Percentiles rank a stretch among this genome's conserved stretches.
These are phyloP conservation scores for Escallonia herrerae DNA, from an alignment of 129 eudicot species.

Conservation along the genomic window DNA sequence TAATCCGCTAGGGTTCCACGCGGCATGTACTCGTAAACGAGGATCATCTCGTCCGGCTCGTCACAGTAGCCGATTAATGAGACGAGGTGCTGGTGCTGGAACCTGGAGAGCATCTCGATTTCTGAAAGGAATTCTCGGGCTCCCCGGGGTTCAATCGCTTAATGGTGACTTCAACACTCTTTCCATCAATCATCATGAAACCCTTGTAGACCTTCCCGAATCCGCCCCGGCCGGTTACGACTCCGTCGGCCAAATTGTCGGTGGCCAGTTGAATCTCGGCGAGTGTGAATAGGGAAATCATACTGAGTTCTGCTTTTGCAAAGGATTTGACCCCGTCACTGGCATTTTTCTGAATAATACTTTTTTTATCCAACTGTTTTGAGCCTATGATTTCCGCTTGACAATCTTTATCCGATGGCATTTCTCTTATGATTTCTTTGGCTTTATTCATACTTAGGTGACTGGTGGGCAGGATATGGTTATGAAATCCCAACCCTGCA, in stretches of 20 bases:
- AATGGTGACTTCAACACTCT: conserved; percentile 22
- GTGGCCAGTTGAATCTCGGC: conserved; percentile 30
- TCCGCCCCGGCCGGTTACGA: conserved; percentile 32
- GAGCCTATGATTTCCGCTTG: too few relatives aligned
- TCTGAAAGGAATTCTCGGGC: conserved; percentile 29
- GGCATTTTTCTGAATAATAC: too few relatives aligned
- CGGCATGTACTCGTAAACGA: conserved; percentile 31
- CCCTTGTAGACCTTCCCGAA: conserved; percentile 37
- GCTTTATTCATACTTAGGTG: too few relatives aligned
- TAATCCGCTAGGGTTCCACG: conserved; percentile 31
- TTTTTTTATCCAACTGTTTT: too few relatives aligned
- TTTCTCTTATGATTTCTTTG: too few relatives aligned
- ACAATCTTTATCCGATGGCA: too few relatives aligned
- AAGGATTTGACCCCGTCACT: too few relatives aligned
- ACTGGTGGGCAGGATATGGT: too few relatives aligned
- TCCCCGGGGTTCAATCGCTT: conserved; percentile 31
- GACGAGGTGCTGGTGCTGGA: conserved; percentile 27
- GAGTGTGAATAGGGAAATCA: too few relatives aligned
- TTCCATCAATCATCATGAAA: conserved; percentile 2
- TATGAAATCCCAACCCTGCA: too few relatives aligned
- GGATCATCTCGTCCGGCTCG: conserved; percentile 29
- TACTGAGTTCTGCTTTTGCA: too few relatives aligned
- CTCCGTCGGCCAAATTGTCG: conserved; percentile 14
- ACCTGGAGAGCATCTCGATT: conserved; percentile 31
- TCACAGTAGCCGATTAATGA: conserved; percentile 39